Conservation (phyloP, 2,329 filamentous ascomycete species). For the Talaromyces sp. region DNA sequence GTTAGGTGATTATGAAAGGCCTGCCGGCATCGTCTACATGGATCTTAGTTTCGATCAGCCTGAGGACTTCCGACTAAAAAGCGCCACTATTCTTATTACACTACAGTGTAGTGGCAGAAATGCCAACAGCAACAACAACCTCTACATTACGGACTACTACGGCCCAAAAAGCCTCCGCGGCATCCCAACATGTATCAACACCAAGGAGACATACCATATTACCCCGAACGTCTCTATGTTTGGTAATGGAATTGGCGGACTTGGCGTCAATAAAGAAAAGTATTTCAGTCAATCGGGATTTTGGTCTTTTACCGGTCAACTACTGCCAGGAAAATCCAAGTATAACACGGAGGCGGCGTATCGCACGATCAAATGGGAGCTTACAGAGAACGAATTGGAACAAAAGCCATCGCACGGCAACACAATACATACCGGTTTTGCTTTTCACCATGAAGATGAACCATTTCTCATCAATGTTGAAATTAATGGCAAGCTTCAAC, state of each 20-base stretch:
- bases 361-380: slow-evolving; percentile 24
- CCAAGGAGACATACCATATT: slow-evolving; percentile 10
- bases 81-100: slow-evolving; percentile 12
- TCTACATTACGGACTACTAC: slow-evolving; percentile 16
- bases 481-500: slow-evolving; percentile 24
- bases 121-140: neutral
- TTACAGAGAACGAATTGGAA: slow-evolving; percentile 26
- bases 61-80: slow-evolving; percentile 12
- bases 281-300: slow-evolving; percentile 4
- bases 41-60: slow-evolving; percentile 16
- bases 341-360: slow-evolving; percentile 9
- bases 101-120: neutral
- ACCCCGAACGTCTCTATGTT: slow-evolving; percentile 14
- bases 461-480: slow-evolving; percentile 27
- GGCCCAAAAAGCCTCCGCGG: slow-evolving; percentile 16
- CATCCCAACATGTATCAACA: slow-evolving; percentile 9
- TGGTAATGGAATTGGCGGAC: slow-evolving; percentile 13
- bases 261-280: slow-evolving; percentile 12
- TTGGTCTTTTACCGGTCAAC: slow-evolving; percentile 14
- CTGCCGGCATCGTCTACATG: slow-evolving; percentile 14
- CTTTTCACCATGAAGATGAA: slow-evolving; percentile 24
- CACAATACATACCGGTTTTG: slow-evolving; percentile 24
- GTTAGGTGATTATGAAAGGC: neutral
- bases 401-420: slow-evolving; percentile 20
- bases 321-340: neutral